Conservation (phyloP, 2,329 filamentous ascomycete species). For the Bimuria novae-zelandiae region DNA sequence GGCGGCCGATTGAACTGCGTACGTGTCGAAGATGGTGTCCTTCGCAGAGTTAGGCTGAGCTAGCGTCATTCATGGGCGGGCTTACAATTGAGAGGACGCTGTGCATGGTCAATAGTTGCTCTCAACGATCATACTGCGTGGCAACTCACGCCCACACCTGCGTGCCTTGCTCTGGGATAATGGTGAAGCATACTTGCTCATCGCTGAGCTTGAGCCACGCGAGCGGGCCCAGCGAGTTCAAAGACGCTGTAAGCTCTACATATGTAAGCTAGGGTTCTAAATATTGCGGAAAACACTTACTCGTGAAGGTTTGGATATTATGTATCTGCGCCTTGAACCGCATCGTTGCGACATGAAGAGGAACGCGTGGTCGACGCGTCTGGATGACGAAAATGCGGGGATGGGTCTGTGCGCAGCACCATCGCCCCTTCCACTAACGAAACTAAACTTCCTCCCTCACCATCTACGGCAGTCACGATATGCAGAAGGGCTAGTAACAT, state of each 20-base stretch:
- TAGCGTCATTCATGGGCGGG: conserved; percentile 25
- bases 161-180: conserved; percentile 90
- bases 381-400: conserved; percentile 7
- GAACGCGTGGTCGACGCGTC: neutral
- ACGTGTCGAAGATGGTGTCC: conserved; percentile 88
- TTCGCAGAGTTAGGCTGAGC: conserved; percentile 46
- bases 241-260: conserved; percentile 64
- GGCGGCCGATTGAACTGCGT: conserved; percentile 84
- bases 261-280: neutral
- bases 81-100: conserved; percentile 51
- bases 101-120: conserved; percentile 22
- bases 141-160: conserved; percentile 89
- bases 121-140: conserved; percentile 16
- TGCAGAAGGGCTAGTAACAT: too few species aligned
- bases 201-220: conserved; percentile 90
- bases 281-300: conserved; percentile 39
- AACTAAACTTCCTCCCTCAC: too few species aligned
- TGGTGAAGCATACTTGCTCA: conserved; percentile 87
- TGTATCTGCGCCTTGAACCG: conserved; percentile 59
- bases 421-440: neutral
- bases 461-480: too few species aligned
- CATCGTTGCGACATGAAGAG: conserved; percentile 44
- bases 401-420: conserved; percentile 25
- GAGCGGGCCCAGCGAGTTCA: conserved; percentile 74
- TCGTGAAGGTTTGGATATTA: conserved; percentile 58